Evolutionary conservation across 495 filamentous ascomycete genomes (phyloP).

Genomic region (Penicillium waksmanii): DNA sequence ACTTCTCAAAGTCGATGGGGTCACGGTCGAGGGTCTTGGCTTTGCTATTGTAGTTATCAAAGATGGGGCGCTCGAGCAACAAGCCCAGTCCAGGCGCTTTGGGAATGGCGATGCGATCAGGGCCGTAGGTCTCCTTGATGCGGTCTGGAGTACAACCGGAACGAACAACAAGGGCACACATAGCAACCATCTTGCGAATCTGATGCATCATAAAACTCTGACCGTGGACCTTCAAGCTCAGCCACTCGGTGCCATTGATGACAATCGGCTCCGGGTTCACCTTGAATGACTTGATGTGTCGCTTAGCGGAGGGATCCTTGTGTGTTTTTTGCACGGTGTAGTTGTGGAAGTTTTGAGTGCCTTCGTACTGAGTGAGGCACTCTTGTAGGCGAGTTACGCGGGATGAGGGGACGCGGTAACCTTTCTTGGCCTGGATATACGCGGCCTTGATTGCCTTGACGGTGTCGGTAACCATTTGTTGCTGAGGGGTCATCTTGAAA

Average conservation of each 20-base stretch:
- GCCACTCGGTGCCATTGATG: slow-evolving; percentile 91
- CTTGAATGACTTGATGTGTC: slow-evolving; percentile 87
- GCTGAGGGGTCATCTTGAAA: slow-evolving; percentile 30
- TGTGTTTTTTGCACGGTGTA: slow-evolving; percentile 87
- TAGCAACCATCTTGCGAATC: slow-evolving; percentile 97
- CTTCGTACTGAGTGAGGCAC: slow-evolving; percentile 69
- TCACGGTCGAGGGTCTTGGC: slow-evolving; percentile 59
- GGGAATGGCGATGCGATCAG: slow-evolving; percentile 76
- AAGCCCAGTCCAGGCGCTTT: slow-evolving; percentile 91
- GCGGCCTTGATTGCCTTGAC: slow-evolving; percentile 77
- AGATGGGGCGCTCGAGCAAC: slow-evolving; percentile 86
- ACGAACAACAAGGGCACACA: slow-evolving; percentile 82
- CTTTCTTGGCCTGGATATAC: slow-evolving; percentile 74
- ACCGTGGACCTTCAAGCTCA: slow-evolving; percentile 92
- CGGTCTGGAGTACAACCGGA: slow-evolving; percentile 70
- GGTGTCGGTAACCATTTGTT: slow-evolving; percentile 55
- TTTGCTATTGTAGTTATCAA: slow-evolving; percentile 78
- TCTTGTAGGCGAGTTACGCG: slow-evolving; percentile 74
- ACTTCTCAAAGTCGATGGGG: slow-evolving; percentile 75
- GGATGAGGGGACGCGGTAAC: slow-evolving; percentile 74
- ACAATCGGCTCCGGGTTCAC: slow-evolving; percentile 71
- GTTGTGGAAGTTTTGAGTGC: slow-evolving; percentile 91
- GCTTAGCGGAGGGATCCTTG: slow-evolving; percentile 78
- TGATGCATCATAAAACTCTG: slow-evolving; percentile 99
- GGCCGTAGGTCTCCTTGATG: slow-evolving; percentile 70